A percentile compares a stretch with the other conserved stretches of the same genome.
Conservation (phyloP, 2,329 filamentous ascomycete species). For the Calonectria ilicicola region DNA sequence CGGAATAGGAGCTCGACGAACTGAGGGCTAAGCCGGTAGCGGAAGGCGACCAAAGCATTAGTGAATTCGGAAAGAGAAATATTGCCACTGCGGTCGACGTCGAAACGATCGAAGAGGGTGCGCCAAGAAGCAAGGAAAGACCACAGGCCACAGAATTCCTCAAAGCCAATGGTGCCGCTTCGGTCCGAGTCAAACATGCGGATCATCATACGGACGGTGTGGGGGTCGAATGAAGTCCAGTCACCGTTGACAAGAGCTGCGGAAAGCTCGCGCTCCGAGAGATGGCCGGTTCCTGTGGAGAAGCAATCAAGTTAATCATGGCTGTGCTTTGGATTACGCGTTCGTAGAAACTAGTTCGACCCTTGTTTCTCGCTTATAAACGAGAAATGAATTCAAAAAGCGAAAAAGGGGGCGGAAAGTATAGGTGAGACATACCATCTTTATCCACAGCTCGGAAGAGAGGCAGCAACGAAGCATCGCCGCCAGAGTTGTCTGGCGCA, state of each 20-base stretch:
- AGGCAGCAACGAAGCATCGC: conserved; percentile 74
- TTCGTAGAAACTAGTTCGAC: not conserved
- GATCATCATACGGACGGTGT: conserved; percentile 99
- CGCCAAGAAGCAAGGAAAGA: conserved; percentile 96
- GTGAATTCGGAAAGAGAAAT: conserved; percentile 90
- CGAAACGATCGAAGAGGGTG: conserved; percentile 93
- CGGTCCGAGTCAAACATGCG: conserved; percentile 98
- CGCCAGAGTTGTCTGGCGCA: conserved; percentile 59
- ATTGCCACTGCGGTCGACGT: conserved; percentile 86
- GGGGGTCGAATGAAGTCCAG: conserved; percentile 91
- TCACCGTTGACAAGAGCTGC: conserved; percentile 96
- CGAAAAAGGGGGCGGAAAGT: not conserved
- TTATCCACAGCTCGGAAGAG: conserved; percentile 94
- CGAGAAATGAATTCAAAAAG: not conserved
- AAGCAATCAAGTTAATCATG: conserved; percentile 6
- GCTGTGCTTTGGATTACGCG: conserved; percentile 5
- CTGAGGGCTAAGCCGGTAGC: conserved; percentile 86
- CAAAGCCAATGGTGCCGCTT: conserved; percentile 89
- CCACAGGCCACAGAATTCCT: conserved; percentile 97
- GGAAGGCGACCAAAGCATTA: conserved; percentile 91
- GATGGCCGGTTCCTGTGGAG: conserved; percentile 76
- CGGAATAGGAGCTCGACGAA: conserved; percentile 89
- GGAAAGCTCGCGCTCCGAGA: conserved; percentile 88
- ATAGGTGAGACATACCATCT: conserved; percentile 67
- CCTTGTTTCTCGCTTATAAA: conserved; percentile 1